Evolutionary conservation across 371 early-diverging fungal species (phyloP), one percentile per base, ranked within the genome.

Genomic region (Mortierella sp.): DNA sequence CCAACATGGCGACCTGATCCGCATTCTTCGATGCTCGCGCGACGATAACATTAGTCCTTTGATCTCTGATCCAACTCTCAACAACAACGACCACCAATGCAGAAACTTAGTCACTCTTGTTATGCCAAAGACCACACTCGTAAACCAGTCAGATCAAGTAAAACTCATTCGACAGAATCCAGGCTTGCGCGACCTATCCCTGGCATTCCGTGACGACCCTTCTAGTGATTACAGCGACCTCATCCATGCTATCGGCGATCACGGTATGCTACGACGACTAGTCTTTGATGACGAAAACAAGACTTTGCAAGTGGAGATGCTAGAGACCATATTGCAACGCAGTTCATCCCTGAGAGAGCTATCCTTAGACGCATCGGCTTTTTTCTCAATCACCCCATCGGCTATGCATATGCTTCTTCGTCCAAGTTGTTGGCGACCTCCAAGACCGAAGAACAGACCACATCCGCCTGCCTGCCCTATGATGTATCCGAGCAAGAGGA

Each of bases 291-390:
- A 58, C 19, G 58, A 58, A 28, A 58, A 58, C 58, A 58, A 58
- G 58, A 58, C 58, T 22, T 58, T 58, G 58, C 58, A 58, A 58
- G 58, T 58, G 33, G 58, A 58, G 58, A 58, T 58, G 58, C 24
- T 58, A 33, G 58, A 58, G 32, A 58, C 58, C 33, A 58, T 58
- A 58, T 58, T 58, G 58, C 33, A 58, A 58, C 58, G 58, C 33
- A 58, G 58, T 21, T 8, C 32, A 58, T 58, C 58, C 33, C 58
- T 58, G 32, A 58, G 33, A 58, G 58, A 58, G 32, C 58, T 58
- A 58, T 58, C 28, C 58, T 58, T 58, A 58, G 58, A 36, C 58
- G 58, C 58, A 58, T 58, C 58, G 58, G 58, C 32, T 58, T 58
- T 58, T 58, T 58, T 19, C 58, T 58, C 32, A 58, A 58, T 32